These are phyloP conservation scores for Raffaelea deltoideospora DNA, from an alignment of 2,329 filamentous ascomycete genomes.

Conservation along the genomic window DNA sequence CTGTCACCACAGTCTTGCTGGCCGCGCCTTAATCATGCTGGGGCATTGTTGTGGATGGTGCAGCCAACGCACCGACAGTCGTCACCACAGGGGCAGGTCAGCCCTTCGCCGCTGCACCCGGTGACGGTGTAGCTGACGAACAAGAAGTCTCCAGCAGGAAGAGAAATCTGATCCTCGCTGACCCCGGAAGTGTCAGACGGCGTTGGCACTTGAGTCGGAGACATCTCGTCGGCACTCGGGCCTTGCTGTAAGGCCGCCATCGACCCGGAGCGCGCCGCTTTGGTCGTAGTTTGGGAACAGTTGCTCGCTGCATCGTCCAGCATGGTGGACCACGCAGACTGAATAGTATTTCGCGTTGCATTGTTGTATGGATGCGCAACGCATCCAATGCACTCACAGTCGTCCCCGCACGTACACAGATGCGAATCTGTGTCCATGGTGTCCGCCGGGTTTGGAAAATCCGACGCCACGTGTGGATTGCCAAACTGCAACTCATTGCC, in stretches of 20 bases:
- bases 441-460: not conserved
- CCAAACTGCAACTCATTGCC: not conserved
- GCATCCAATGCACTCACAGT: slow-evolving; percentile 12
- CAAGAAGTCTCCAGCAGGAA: slow-evolving; percentile 39
- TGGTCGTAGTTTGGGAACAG: no score
- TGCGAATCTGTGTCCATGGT: slow-evolving; percentile 4
- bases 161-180: slow-evolving; percentile 31
- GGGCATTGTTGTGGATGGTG: slow-evolving; percentile 41
- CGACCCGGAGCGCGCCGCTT: not conserved
- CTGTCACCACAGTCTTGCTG: no score
- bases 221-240: slow-evolving; percentile 7
- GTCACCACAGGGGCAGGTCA: slow-evolving; percentile 45
- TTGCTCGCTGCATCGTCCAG: slow-evolving; percentile 5
- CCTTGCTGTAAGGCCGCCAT: not conserved
- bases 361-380: slow-evolving; percentile 12
- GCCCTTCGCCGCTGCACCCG: slow-evolving; percentile 11
- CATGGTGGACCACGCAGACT: slow-evolving; percentile 8
- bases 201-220: slow-evolving; percentile 26
- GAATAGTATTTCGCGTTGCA: slow-evolving; percentile 9
- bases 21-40: not conserved
- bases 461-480: not conserved
- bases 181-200: slow-evolving; percentile 30
- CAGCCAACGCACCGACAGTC: slow-evolving; percentile 54
- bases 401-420: slow-evolving; percentile 11
- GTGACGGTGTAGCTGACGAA: slow-evolving; percentile 28